These are phyloP conservation scores for Mangifera indica DNA, from an alignment of 345 rosid genomes.

Conservation along the genomic window DNA sequence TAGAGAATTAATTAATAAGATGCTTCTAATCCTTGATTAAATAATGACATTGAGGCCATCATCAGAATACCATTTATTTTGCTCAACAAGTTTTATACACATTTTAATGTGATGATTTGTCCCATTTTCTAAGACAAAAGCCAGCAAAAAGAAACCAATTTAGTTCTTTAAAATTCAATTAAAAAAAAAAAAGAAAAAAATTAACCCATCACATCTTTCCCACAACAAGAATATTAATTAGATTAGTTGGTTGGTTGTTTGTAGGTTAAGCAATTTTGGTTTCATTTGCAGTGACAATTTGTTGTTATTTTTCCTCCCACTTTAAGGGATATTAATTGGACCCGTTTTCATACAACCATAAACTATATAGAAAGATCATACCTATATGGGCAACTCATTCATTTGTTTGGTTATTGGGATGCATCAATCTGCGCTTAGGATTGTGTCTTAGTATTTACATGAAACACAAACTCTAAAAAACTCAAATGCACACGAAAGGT, in stretches of 20 bases:
- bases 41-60: background rate
- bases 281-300: background rate
- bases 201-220: slow-evolving; percentile 2
- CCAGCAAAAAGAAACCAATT: too few relatives aligned
- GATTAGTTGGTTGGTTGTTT: background rate
- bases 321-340: background rate
- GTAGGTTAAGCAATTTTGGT: background rate
- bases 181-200: background rate
- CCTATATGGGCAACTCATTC: too few relatives aligned
- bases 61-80: background rate
- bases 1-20: background rate
- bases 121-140: background rate
- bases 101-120: background rate
- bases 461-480: too few relatives aligned
- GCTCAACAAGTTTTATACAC: background rate
- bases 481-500: too few relatives aligned
- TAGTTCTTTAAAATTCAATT: background rate
- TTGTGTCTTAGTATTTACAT: too few relatives aligned
- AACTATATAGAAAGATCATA: too few relatives aligned
- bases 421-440: too few relatives aligned
- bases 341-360: too few relatives aligned
- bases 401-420: too few relatives aligned
- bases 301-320: background rate
- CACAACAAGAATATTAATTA: too few relatives aligned
- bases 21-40: background rate